These are phyloP conservation scores for Copromyces sp. DNA, from an alignment of 495 filamentous ascomycete species.

Conservation along the genomic window DNA sequence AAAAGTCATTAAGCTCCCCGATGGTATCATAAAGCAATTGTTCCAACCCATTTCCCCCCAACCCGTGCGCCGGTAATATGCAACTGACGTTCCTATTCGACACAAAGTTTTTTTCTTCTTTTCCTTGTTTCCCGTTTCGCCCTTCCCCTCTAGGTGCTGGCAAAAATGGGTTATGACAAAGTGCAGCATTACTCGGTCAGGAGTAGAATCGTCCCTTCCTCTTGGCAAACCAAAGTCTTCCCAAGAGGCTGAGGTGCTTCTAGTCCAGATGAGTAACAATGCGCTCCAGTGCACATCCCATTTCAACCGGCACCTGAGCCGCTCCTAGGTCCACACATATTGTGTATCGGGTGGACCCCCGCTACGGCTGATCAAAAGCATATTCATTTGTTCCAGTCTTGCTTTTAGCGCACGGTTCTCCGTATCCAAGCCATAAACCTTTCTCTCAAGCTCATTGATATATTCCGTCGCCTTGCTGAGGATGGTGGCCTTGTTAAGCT, in stretches of 20 bases:
- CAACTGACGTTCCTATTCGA: background rate
- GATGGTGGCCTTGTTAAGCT: slow-evolving; percentile 51
- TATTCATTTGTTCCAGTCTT: slow-evolving; percentile 49
- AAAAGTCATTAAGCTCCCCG: background rate
- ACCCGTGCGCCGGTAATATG: background rate
- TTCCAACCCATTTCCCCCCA: background rate
- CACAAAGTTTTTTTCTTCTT: no score
- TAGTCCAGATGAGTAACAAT: background rate
- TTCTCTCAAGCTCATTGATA: slow-evolving; percentile 70
- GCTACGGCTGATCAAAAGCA: slow-evolving; percentile 38
- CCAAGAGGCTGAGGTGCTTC: background rate
- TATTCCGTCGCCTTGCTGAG: slow-evolving; percentile 84
- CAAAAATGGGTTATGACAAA: background rate
- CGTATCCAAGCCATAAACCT: slow-evolving; percentile 58
- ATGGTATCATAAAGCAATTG: background rate
- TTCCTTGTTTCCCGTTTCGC: no score
- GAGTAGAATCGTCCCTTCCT: background rate
- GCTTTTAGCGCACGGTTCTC: slow-evolving; percentile 63
- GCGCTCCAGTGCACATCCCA: background rate
- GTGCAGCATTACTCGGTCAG: background rate
- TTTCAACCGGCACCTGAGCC: background rate
- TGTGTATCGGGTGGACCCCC: background rate
- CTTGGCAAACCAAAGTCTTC: background rate
- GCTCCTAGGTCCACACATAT: background rate
- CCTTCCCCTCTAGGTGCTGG: background rate